These are phyloP conservation scores for Physaria fendleri DNA, from an alignment of 345 rosid genomes.

Conservation along the genomic window DNA sequence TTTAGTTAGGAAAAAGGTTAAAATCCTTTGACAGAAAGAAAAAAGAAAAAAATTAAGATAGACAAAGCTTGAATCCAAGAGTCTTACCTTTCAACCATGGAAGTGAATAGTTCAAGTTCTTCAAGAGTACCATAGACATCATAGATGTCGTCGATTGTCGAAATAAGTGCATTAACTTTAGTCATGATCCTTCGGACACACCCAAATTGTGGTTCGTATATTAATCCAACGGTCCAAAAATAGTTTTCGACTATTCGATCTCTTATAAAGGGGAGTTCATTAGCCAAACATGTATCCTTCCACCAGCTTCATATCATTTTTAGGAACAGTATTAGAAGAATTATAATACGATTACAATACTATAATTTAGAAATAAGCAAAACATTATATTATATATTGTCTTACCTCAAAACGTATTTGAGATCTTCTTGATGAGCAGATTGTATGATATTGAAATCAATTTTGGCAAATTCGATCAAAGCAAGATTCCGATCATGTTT, in stretches of 20 bases:
- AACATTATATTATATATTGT: neutral
- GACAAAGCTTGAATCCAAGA: neutral
- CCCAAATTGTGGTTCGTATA: slow-evolving; percentile 30
- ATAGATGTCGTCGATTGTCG: slow-evolving; percentile 34
- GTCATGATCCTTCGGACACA: slow-evolving; percentile 15
- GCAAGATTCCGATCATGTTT: neutral
- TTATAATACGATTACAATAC: too few species aligned
- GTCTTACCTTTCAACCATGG: slow-evolving; percentile 28
- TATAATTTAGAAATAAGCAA: too few species aligned
- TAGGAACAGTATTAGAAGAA: too few species aligned
- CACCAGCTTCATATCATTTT: slow-evolving; percentile 36
- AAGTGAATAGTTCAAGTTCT: slow-evolving; percentile 35
- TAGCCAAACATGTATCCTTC: slow-evolving; percentile 19
- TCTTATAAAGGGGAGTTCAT: slow-evolving; percentile 28
- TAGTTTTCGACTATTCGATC: slow-evolving; percentile 35
- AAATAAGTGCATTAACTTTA: neutral
- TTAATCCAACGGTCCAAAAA: slow-evolving; percentile 29
- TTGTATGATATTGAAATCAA: slow-evolving; percentile 33
- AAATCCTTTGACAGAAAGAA: too few species aligned
- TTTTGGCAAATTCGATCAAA: slow-evolving; percentile 19
- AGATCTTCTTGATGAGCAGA: slow-evolving; percentile 28
- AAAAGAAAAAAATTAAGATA: too few species aligned
- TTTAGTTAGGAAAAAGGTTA: neutral
- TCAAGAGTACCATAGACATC: slow-evolving; percentile 32
- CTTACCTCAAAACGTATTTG: slow-evolving; percentile 23